Evolutionary conservation across 1,139 yeast species (phyloP).

Genomic region (Suhomyces terraborum): DNA sequence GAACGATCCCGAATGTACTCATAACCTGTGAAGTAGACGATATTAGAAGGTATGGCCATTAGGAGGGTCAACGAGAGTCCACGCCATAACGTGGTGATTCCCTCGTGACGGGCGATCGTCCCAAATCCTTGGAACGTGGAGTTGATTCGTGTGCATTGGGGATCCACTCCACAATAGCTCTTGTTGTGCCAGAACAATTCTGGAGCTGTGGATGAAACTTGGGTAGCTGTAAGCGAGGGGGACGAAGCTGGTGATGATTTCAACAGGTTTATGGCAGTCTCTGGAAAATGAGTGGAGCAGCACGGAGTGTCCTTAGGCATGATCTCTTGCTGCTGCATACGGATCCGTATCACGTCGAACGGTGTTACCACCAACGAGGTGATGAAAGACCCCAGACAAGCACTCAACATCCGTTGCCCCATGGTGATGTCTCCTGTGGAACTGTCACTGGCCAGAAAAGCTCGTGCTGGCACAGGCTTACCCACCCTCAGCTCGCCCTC

Average conservation of each 20-base stretch:
- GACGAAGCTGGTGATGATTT: conserved; percentile 3
- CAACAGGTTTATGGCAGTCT: background rate
- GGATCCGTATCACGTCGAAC: conserved; percentile 86
- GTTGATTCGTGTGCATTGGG: conserved; percentile 39
- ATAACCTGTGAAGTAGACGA: conserved; percentile 92
- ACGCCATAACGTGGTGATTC: conserved; percentile 78
- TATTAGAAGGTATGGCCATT: conserved; percentile 93
- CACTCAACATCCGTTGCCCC: conserved; percentile 78
- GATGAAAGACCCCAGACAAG: conserved; percentile 86
- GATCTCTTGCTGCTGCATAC: conserved; percentile 86
- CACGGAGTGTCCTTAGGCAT: conserved; percentile 40
- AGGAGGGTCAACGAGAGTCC: conserved; percentile 80
- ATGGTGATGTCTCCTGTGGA: conserved; percentile 40
- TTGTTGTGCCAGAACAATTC: conserved; percentile 47
- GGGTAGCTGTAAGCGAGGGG: conserved; percentile 7
- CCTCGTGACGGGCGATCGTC: conserved; percentile 71
- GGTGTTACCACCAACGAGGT: conserved; percentile 90
- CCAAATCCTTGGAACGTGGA: conserved; percentile 75
- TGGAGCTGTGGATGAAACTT: conserved; percentile 13
- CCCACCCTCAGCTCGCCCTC: background rate
- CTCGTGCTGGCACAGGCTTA: background rate
- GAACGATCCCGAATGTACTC: conserved; percentile 80
- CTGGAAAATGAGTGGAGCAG: conserved; percentile 25
- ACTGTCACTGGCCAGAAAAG: background rate
- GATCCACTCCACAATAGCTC: conserved; percentile 38